Evolutionary conservation across 371 early-diverging fungal genomes (phyloP).

Genomic region (Mucor lusitanicus): DNA sequence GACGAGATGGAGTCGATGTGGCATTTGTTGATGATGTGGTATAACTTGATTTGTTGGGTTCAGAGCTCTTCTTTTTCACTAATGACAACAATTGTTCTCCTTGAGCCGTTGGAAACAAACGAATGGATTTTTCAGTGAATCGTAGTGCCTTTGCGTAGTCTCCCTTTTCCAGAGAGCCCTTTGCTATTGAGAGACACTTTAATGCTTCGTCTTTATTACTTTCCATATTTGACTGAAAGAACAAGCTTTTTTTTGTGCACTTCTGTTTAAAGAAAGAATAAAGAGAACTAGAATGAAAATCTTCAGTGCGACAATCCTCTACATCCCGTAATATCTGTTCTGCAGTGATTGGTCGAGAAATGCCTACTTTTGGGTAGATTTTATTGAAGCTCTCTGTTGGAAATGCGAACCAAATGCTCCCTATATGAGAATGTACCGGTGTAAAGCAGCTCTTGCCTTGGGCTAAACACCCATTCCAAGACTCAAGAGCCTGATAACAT

Average conservation of each 20-base stretch:
- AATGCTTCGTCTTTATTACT: conserved; percentile 90
- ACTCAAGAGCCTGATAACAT: too few species aligned
- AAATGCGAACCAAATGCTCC: neutral
- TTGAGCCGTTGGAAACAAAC: conserved; percentile 74
- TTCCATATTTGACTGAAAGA: conserved; percentile 59
- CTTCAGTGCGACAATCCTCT: neutral
- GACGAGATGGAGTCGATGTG: conserved; percentile 4
- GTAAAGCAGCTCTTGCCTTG: neutral
- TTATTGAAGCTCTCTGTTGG: neutral
- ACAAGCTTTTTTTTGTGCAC: neutral
- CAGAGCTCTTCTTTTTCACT: conserved; percentile 36
- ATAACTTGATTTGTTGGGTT: conserved; percentile 12
- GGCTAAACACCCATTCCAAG: too few species aligned
- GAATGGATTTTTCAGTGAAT: conserved; percentile 81
- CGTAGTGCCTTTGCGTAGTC: conserved; percentile 73
- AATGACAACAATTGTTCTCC: conserved; percentile 60
- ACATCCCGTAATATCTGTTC: conserved; percentile 15
- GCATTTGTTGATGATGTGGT: neutral
- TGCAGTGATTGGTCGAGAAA: conserved; percentile 11
- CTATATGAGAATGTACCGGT: neutral
- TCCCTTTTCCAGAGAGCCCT: conserved; percentile 60
- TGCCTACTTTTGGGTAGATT: neutral
- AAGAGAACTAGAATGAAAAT: neutral
- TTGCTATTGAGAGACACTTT: conserved; percentile 79
- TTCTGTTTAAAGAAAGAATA: neutral